phyloP scores from a whole-genome alignment of 2,329 filamentous ascomycete genomes.

The Fusarium phyllophilum region DNA sequence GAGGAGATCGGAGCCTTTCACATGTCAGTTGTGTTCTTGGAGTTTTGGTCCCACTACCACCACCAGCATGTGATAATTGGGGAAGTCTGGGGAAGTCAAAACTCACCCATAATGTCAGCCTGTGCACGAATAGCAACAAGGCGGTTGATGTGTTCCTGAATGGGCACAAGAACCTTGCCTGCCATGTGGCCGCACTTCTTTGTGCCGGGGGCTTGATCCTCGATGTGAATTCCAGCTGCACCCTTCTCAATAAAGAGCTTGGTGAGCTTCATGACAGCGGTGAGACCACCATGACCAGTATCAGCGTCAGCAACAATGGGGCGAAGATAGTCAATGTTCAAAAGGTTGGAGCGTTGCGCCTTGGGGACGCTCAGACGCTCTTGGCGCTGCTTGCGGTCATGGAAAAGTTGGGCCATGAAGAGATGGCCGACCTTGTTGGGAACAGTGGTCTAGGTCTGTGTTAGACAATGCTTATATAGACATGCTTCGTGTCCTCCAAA shows the following conservation, averaged over 20 bases:
- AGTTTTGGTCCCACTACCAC: neutral
- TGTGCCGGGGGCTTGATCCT: constrained; percentile 96
- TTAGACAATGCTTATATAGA: constrained; percentile 5
- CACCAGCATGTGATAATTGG: constrained; percentile 27
- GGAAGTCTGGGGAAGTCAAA: constrained; percentile 7
- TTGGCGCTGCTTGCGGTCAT: constrained; percentile 98
- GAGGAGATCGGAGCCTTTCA: constrained; percentile 79
- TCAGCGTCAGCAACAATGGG: constrained; percentile 98
- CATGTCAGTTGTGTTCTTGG: constrained; percentile 27
- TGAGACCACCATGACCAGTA: constrained; percentile 95
- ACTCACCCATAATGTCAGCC: constrained; percentile 93
- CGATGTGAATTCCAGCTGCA: constrained; percentile 97
- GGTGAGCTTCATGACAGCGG: constrained; percentile 99
- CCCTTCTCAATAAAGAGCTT: constrained; percentile 98
- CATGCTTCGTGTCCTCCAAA: constrained; percentile 18
- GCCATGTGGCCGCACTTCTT: constrained; percentile 99
- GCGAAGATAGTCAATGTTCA: constrained; percentile 91
- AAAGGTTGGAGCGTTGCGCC: constrained; percentile 74
- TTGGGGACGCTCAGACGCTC: constrained; percentile 85
- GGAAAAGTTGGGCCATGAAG: constrained; percentile 98
- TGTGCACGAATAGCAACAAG: constrained; percentile 96
- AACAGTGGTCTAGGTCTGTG: constrained; percentile 82
- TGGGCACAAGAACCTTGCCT: constrained; percentile 95
- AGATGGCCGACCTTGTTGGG: constrained; percentile 98
- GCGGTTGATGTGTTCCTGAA: constrained; percentile 97